Percentiles rank a stretch among this genome's conserved stretches.
phyloP scores from a whole-genome alignment of 129 eudicot genomes.

The Dittrichia graveolens region DNA sequence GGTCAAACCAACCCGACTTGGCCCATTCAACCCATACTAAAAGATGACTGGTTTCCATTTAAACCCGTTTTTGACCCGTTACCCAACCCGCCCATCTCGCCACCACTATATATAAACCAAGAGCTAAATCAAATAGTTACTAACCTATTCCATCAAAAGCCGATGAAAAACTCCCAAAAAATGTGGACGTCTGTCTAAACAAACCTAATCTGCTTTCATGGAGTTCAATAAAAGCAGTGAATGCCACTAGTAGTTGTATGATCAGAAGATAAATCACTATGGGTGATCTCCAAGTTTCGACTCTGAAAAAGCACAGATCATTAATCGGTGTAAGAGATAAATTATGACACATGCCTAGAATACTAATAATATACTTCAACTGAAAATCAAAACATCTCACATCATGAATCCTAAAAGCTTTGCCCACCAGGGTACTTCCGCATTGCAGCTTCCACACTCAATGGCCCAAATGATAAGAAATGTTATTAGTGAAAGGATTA shows the following conservation, averaged over 20 bases:
- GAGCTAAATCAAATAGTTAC: slow-evolving; percentile 22
- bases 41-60: neutral
- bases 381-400: slow-evolving; percentile 21
- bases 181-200: slow-evolving; percentile 23
- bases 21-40: neutral
- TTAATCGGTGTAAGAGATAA: slow-evolving; percentile 2
- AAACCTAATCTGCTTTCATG: slow-evolving; percentile 43
- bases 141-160: slow-evolving; percentile 47
- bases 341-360: neutral
- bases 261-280: slow-evolving; percentile 45
- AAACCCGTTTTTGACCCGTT: neutral
- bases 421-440: slow-evolving; percentile 49
- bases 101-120: neutral
- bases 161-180: slow-evolving; percentile 36
- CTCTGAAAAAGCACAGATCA: slow-evolving; percentile 36
- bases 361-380: slow-evolving; percentile 3
- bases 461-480: slow-evolving; percentile 45
- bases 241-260: slow-evolving; percentile 43
- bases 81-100: neutral
- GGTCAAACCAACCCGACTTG: neutral
- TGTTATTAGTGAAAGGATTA: slow-evolving; percentile 40
- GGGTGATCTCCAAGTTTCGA: slow-evolving; percentile 47
- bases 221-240: slow-evolving; percentile 45
- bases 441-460: slow-evolving; percentile 40
- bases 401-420: slow-evolving; percentile 51